Base-by-base conservation (phyloP, 805 yeast genomes). In the Saccharomycopsis sp. region DNA sequence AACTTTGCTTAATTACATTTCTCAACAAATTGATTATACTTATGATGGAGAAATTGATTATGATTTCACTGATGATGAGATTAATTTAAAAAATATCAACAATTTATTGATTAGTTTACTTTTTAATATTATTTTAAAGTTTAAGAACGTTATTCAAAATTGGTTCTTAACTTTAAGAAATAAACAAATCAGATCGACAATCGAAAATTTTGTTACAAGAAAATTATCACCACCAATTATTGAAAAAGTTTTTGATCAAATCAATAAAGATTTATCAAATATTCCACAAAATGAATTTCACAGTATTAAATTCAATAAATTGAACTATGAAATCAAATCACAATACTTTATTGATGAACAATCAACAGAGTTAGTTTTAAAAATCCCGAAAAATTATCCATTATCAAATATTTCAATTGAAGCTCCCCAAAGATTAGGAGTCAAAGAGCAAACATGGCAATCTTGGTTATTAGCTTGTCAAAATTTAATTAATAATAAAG, bases 391-490 rank as follows among this genome's bases (percentile, higher is more conserved):
- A 0, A 70, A 74, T 30, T 92, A 76, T 51, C 99, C 99, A 8
- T 69, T 89, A 31, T 71, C 76, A 2, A 79, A 74, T 48, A 79
- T 92, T 8, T 63, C 66, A 6, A 87, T 92, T 1, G 74, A 73
- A 34, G 96, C 96, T 3, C 74, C 86, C 0, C 67, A 74, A 36
- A 67, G 94, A 46, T 70, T 86, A 26, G 97, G 97, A 17, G 94
- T 89, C 13, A 83, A 81, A 48, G 97, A 89, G 51, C 76, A 74
- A 46, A 87, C 84, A 59, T 88, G 96, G 95, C 80, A 85, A 51
- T 86, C 95, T 2, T 92, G 97, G 97, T 62, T 89, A 15, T 65
- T 89, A 57, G 88, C 96, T 3, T 85, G 95, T 3, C 95, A 87
- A 54, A 72, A 87, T 42, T 77, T 85, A 6, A 70, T 81, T 30